phyloP scores from a whole-genome alignment of 306 rosid genomes.

The Quercus parvula region DNA sequence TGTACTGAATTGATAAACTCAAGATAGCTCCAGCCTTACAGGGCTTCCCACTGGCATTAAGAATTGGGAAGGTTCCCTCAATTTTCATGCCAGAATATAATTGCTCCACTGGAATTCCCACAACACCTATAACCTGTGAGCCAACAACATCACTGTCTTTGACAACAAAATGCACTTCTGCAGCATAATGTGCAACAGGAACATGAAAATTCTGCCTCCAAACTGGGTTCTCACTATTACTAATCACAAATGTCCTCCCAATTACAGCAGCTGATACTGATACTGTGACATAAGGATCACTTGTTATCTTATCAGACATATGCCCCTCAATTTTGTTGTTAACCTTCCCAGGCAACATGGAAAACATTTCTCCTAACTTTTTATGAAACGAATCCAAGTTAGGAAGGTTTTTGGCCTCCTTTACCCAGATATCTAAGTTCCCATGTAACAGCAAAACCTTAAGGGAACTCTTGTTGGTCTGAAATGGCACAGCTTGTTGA shows the following conservation, averaged over 20 bases:
- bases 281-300: conserved; percentile 38
- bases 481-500: conserved; percentile 51
- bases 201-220: conserved; percentile 83
- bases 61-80: conserved; percentile 66
- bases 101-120: conserved; percentile 64
- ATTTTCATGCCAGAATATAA: conserved; percentile 37
- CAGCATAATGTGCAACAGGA: conserved; percentile 74
- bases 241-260: conserved; percentile 72
- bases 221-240: conserved; percentile 61
- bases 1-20: conserved; percentile 66
- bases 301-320: conserved; percentile 37
- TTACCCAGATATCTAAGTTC: conserved; percentile 55
- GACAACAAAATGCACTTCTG: conserved; percentile 72
- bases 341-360: conserved; percentile 34
- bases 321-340: conserved; percentile 33
- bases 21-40: conserved; percentile 60
- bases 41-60: conserved; percentile 52
- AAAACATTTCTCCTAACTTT: conserved; percentile 47
- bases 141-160: conserved; percentile 77
- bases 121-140: conserved; percentile 74
- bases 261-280: conserved; percentile 51
- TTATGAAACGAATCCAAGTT: conserved; percentile 71
- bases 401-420: conserved; percentile 69
- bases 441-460: conserved; percentile 64
- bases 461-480: conserved; percentile 46